A percentile compares a stretch with the other conserved stretches of the same genome.
phyloP scores from a whole-genome alignment of 495 filamentous ascomycete genomes.

The Pyrenula massariospora region DNA sequence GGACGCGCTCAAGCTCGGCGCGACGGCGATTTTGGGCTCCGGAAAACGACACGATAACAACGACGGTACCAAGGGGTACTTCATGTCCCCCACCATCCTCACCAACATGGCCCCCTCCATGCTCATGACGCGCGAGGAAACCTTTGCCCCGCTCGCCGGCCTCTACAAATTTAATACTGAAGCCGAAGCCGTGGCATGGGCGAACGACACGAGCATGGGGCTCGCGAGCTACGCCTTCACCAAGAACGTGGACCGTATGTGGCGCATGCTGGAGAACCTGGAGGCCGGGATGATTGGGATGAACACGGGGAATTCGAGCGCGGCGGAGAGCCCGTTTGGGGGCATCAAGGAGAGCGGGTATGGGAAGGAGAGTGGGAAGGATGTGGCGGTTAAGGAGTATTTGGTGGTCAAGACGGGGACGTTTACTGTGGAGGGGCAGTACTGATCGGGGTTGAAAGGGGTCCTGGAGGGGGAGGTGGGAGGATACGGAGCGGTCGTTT shows the following conservation, averaged over 20 bases:
- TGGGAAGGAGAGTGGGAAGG: constrained; percentile 65
- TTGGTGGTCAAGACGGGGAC: constrained; percentile 64
- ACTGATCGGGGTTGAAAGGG: no score
- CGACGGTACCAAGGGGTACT: constrained; percentile 40
- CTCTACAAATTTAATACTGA: constrained; percentile 61
- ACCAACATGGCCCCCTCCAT: constrained; percentile 48
- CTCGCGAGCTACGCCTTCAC: constrained; percentile 64
- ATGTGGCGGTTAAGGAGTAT: constrained; percentile 59
- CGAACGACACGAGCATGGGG: constrained; percentile 60
- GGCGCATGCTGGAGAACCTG: constrained; percentile 60
- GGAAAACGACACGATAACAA: constrained; percentile 36
- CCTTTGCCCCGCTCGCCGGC: constrained; percentile 57
- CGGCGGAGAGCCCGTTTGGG: constrained; percentile 62
- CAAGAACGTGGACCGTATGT: constrained; percentile 59
- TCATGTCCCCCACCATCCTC: constrained; percentile 64
- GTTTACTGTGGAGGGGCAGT: constrained; percentile 49
- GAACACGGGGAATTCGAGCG: constrained; percentile 43
- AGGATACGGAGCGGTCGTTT: no score
- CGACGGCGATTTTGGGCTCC: constrained; percentile 39
- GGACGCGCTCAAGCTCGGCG: constrained; percentile 51
- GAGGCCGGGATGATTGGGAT: constrained; percentile 70
- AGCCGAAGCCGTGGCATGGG: constrained; percentile 49
- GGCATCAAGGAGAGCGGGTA: constrained; percentile 69
- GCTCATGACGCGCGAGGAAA: constrained; percentile 57
- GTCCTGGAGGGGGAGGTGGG: no score